Percentiles rank a stretch among this genome's conserved stretches.
Conservation (phyloP, 306 rosid species). For the Acacia confusa region DNA sequence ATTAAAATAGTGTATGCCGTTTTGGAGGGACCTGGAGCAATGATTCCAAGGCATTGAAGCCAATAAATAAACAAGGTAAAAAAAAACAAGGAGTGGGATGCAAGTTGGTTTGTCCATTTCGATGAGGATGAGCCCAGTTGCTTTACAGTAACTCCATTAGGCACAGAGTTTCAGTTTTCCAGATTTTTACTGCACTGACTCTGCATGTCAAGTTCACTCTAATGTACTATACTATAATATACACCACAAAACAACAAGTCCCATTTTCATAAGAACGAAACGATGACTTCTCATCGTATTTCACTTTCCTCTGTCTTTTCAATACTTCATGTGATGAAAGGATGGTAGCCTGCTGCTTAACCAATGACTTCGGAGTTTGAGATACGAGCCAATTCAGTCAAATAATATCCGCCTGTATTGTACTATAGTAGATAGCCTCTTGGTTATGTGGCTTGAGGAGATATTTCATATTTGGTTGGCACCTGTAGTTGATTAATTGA, state of each 20-base stretch:
- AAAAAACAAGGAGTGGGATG: slow-evolving; percentile 10
- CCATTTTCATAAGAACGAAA: not conserved
- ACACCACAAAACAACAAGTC: not conserved
- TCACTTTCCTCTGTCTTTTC: not conserved
- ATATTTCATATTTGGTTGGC: not conserved
- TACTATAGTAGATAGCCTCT: no score
- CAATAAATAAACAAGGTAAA: slow-evolving; percentile 34
- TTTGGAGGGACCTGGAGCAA: slow-evolving; percentile 44
- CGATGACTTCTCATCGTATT: not conserved
- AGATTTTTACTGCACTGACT: slow-evolving; percentile 6
- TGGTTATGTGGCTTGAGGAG: not conserved
- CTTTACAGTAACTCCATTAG: slow-evolving; percentile 27
- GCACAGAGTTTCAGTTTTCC: slow-evolving; percentile 42
- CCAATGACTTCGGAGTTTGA: no score
- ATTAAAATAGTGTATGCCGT: not conserved
- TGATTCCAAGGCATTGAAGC: slow-evolving; percentile 40
- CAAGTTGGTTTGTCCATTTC: slow-evolving; percentile 38
- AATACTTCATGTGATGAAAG: not conserved
- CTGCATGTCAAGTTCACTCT: not conserved
- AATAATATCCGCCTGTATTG: no score
- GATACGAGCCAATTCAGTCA: not conserved
- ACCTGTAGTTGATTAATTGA: not conserved
- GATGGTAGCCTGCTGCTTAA: not conserved
- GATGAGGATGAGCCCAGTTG: slow-evolving; percentile 40
- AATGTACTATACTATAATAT: not conserved